phyloP scores from a whole-genome alignment of 768 basidiomycete species.

The Boletus vinaceobasis region DNA sequence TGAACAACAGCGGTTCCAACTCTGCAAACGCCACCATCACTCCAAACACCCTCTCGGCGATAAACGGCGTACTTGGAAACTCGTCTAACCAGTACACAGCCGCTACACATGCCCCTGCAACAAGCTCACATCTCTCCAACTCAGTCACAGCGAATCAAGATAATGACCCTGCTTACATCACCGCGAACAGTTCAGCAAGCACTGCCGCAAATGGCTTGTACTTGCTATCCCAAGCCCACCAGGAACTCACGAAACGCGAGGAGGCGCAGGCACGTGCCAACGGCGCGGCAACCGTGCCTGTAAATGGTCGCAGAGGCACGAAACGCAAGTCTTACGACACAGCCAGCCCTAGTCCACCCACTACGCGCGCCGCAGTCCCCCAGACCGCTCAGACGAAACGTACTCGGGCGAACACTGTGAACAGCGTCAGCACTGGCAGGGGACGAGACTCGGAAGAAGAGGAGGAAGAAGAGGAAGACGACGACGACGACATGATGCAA shows the following conservation, averaged over 20 bases:
- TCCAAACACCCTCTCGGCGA: slow-evolving; percentile 53
- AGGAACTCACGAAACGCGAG: slow-evolving; percentile 94
- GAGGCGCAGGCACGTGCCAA: slow-evolving; percentile 69
- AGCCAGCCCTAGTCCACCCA: slow-evolving; percentile 33
- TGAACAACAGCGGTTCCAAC: slow-evolving; percentile 52
- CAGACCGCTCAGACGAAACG: slow-evolving; percentile 31
- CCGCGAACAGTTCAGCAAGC: slow-evolving; percentile 56
- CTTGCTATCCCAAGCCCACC: slow-evolving; percentile 90
- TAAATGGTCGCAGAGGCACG: slow-evolving; percentile 45
- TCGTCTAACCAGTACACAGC: slow-evolving; percentile 25
- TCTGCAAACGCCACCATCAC: slow-evolving; percentile 50
- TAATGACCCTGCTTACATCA: slow-evolving; percentile 33
- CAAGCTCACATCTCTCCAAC: slow-evolving; percentile 34
- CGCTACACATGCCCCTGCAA: slow-evolving; percentile 32
- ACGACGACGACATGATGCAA: slow-evolving; percentile 30
- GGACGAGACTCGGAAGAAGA: slow-evolving; percentile 38
- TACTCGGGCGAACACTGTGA: slow-evolving; percentile 36
- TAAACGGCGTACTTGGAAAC: slow-evolving; percentile 71
- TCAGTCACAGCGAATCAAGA: slow-evolving; percentile 36
- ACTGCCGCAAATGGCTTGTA: slow-evolving; percentile 91
- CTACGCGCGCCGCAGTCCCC: slow-evolving; percentile 24
- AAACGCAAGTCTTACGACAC: slow-evolving; percentile 69
- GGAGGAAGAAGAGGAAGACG: slow-evolving; percentile 31
- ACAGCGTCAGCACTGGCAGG: slow-evolving; percentile 26
- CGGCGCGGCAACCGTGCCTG: slow-evolving; percentile 31